A percentile compares a stretch with the other conserved stretches of the same genome.
These are phyloP conservation scores for Guillardia theta DNA, from an alignment of 78 protist species.

Conservation along the genomic window DNA sequence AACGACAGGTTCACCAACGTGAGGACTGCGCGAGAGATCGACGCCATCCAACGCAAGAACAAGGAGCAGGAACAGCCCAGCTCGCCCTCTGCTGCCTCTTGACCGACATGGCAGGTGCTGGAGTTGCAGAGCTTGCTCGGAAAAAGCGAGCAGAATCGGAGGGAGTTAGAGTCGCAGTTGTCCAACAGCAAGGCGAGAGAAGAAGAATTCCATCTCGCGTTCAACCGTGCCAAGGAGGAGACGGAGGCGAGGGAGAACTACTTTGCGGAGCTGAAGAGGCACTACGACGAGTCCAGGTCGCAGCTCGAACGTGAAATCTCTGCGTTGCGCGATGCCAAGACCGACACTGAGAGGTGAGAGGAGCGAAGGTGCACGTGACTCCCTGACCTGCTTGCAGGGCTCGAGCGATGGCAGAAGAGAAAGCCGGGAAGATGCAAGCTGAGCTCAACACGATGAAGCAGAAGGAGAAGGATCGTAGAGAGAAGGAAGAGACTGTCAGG, in stretches of 20 bases:
- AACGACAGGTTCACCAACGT: background rate
- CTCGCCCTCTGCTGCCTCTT: background rate
- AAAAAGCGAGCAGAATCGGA: background rate
- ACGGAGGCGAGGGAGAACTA: conserved; percentile 4
- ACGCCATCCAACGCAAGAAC: background rate
- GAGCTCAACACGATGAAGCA: background rate
- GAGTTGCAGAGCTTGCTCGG: background rate
- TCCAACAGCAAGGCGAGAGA: background rate
- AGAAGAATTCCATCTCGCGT: conserved; percentile 15
- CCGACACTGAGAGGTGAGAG: no score
- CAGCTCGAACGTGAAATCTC: no score
- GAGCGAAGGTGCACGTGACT: background rate
- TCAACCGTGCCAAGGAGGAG: conserved; percentile 31
- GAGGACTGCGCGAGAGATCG: background rate
- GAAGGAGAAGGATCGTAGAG: background rate
- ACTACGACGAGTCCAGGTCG: no score
- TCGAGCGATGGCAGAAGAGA: background rate
- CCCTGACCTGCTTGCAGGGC: background rate
- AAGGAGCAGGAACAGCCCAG: background rate
- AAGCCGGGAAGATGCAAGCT: background rate
- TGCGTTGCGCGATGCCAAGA: no score
- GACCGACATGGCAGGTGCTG: background rate
- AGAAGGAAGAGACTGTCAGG: background rate
- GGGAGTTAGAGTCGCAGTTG: conserved; percentile 5
- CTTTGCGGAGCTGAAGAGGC: background rate